Percentiles rank a stretch among this genome's conserved stretches.
These are phyloP conservation scores for Inga laurina DNA, from an alignment of 306 rosid genomes.

Conservation along the genomic window DNA sequence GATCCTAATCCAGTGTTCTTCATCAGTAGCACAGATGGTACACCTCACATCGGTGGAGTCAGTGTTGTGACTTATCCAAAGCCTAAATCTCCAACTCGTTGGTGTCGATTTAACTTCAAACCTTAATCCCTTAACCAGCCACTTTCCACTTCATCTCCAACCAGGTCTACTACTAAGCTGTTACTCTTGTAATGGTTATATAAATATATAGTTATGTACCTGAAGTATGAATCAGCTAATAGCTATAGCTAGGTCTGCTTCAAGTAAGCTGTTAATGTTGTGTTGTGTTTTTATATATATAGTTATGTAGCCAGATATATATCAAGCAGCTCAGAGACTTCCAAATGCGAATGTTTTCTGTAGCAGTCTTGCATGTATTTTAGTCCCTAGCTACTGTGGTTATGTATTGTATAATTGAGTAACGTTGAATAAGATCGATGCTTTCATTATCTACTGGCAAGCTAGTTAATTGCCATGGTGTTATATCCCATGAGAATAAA, in stretches of 20 bases:
- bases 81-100: not conserved
- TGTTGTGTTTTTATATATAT: not conserved
- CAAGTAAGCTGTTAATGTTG: not conserved
- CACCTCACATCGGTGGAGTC: not conserved
- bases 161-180: not conserved
- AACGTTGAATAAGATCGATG: too few species aligned
- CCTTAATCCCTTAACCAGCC: not conserved
- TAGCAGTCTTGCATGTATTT: not conserved
- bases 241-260: not conserved
- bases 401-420: too few species aligned
- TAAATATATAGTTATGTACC: not conserved
- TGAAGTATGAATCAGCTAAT: not conserved
- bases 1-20: not conserved
- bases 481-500: too few species aligned
- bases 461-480: too few species aligned
- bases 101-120: not conserved
- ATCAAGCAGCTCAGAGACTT: not conserved
- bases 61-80: not conserved
- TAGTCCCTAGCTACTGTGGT: not conserved
- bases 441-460: too few species aligned
- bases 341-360: not conserved
- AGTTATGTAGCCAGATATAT: not conserved
- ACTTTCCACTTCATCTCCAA: not conserved
- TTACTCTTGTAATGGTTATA: not conserved
- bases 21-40: not conserved